Base-by-base conservation (phyloP, 2,329 filamentous ascomycete genomes). In the Paraphaeosphaeria minitans region DNA sequence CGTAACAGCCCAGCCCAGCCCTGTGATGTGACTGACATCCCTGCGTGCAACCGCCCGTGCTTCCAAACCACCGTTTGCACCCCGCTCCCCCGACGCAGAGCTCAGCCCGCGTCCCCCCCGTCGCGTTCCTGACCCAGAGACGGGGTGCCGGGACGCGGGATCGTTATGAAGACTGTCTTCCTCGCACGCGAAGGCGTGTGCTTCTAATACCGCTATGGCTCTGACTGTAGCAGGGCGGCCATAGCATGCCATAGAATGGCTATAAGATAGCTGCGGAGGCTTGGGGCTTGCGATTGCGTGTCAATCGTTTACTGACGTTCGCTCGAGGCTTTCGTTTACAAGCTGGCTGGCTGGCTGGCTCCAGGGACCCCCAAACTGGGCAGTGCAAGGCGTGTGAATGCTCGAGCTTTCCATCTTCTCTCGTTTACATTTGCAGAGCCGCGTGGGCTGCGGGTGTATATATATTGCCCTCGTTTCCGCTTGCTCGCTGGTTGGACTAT, bases 341-440 rank as follows among this genome's bases (percentile, higher is more conserved):
- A 10, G 6, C 39, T 21, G 6, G 7, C 7, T n/a, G 6, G 5
- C 13, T 37, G 35, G 13, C 35, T 14, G 33, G 13, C 35, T 14
- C 19, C 21, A 50, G 19, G 3, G 22, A 47, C 10, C 24, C 24
- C 16, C 16, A 31, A 21, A 24, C 45, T 31, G 10, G 16, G 16
- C 27, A 37, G 31, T 9, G 13, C 24, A 27, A 27, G 24, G 33
- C 24, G 19, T 51, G 48, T 51, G 48, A 51, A 51, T 51, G 24
- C 14, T 4, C 5, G 1, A 27, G 27, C 37, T 37, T 53, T 53
- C 37, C 51, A 43, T 24, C 41, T 46, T 53, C 27, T 35, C 45
- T 53, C 51, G 51, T 53, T 53, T 35, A 45, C 51, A 22, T 3
- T 7, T 9, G 50, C 50, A 43, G 39, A 53, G 51, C 41, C 27